These are phyloP conservation scores for Chlorella vulgaris DNA, from an alignment of 139 green algal genomes.

Conservation along the genomic window DNA sequence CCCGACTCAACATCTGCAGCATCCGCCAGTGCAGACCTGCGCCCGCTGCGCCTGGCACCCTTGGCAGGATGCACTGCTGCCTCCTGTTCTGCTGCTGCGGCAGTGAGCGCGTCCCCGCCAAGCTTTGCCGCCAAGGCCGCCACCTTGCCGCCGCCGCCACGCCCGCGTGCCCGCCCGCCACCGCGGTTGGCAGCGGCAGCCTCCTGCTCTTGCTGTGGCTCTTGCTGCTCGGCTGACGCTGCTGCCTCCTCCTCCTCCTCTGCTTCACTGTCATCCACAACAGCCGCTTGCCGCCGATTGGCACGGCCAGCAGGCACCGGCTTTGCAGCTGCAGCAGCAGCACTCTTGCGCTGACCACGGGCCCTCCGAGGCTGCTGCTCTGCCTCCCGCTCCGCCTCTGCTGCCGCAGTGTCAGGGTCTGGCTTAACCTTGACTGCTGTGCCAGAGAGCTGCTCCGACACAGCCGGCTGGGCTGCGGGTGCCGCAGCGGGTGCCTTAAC, in stretches of 20 bases:
- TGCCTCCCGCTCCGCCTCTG: constrained; percentile 1
- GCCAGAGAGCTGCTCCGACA: constrained; percentile 15
- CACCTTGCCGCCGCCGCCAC: constrained; percentile 11
- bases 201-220: constrained; percentile 22
- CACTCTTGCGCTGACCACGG: neutral
- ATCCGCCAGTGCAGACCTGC: constrained; percentile 8
- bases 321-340: neutral
- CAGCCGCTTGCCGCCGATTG: neutral
- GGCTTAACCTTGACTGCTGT: constrained; percentile 22
- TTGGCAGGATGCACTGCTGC: neutral
- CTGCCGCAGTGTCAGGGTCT: neutral
- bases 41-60: constrained; percentile 5
- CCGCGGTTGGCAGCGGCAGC: constrained; percentile 9
- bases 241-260: neutral
- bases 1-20: neutral
- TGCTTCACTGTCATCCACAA: neutral
- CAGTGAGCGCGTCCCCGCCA: neutral
- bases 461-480: neutral
- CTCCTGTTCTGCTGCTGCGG: neutral
- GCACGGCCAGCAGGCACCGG: neutral
- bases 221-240: neutral
- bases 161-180: neutral
- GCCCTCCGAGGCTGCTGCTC: neutral
- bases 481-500: neutral
- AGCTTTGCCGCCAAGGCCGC: constrained; percentile 11